Conservation (phyloP, 1,284 basidiomycete genomes). For the Puccinia hordei region DNA sequence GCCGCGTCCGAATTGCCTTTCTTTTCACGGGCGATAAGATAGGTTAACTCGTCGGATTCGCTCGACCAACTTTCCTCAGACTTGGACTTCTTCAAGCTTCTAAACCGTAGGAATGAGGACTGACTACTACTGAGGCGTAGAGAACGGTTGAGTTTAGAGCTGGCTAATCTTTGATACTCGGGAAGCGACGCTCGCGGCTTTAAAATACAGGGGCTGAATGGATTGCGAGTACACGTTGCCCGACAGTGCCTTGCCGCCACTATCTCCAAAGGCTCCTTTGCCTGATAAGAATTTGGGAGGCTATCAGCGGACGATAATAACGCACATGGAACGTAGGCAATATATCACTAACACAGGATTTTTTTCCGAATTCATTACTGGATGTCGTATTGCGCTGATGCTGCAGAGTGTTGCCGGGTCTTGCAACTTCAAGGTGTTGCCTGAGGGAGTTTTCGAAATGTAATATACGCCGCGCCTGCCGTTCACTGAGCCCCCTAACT, state of each 20-base stretch:
- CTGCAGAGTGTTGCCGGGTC: neutral
- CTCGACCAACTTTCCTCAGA: slow-evolving; percentile 20
- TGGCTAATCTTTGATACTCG: slow-evolving; percentile 13
- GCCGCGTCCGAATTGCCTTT: neutral
- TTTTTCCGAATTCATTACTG: neutral
- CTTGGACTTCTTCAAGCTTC: slow-evolving; percentile 1
- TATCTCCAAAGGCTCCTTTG: slow-evolving; percentile 1
- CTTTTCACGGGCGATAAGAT: slow-evolving; percentile 1
- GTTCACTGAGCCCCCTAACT: slow-evolving; percentile 16
- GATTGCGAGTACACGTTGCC: neutral
- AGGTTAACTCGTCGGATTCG: slow-evolving; percentile 4
- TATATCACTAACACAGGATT: neutral
- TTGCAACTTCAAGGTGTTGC: slow-evolving; percentile 4
- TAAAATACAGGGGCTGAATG: slow-evolving; percentile 12
- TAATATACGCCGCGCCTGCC: slow-evolving; percentile 20
- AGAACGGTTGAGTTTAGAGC: slow-evolving; percentile 26
- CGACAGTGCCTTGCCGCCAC: slow-evolving; percentile 14
- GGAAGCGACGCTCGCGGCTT: slow-evolving; percentile 27
- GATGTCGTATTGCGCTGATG: neutral
- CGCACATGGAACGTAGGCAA: neutral
- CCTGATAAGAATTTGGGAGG: neutral
- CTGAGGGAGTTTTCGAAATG: slow-evolving; percentile 34
- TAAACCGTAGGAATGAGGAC: slow-evolving; percentile 19
- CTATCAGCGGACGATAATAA: neutral
- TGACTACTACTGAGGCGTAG: slow-evolving; percentile 24